Conservation (phyloP, 83 land plant genomes). For the Picea engelmannii region DNA sequence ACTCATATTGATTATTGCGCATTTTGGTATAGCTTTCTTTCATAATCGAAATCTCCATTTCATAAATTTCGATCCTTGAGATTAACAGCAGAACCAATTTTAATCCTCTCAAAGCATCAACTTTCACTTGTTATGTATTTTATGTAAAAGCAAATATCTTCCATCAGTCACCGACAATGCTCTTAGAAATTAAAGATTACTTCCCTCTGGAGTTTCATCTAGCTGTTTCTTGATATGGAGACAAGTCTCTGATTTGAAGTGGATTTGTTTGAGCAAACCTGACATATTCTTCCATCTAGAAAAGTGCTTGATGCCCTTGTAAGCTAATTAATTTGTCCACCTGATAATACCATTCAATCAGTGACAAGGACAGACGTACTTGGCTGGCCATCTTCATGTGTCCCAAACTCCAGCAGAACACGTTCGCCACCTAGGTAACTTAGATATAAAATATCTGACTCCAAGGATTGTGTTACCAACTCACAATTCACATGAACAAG, state of each 20-base stretch:
- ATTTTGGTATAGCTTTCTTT: background rate
- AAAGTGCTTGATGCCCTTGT: background rate
- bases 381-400: too few species aligned
- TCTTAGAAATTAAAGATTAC: background rate
- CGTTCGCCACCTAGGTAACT: too few species aligned
- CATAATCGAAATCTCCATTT: background rate
- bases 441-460: too few species aligned
- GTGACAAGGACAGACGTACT: too few species aligned
- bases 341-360: too few species aligned
- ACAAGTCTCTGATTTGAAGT: slow-evolving; percentile 3
- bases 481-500: too few species aligned
- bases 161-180: background rate
- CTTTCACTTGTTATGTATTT: background rate
- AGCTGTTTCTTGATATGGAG: background rate
- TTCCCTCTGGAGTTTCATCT: background rate
- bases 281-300: background rate
- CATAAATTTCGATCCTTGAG: background rate
- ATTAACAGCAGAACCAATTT: background rate
- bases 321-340: too few species aligned
- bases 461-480: too few species aligned
- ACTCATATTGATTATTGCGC: background rate
- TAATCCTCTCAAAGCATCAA: background rate
- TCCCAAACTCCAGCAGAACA: too few species aligned
- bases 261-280: background rate
- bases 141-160: background rate